A percentile compares a stretch with the other conserved stretches of the same genome.
Conservation (phyloP, 139 green algal species). For the Klebsormidium nitens region DNA sequence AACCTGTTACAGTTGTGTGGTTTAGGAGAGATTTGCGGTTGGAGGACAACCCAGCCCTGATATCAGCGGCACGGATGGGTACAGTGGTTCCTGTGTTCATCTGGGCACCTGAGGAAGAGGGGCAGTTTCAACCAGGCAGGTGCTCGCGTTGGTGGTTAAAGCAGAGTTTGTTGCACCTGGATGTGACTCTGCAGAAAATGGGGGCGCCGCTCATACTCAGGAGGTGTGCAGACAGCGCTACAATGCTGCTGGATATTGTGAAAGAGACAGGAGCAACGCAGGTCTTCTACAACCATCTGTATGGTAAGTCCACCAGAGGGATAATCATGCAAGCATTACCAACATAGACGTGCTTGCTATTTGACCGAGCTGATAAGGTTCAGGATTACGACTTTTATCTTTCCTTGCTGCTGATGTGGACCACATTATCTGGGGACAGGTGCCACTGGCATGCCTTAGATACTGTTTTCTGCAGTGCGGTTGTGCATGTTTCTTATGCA, state of each 20-base stretch:
- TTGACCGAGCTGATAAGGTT: too few relatives aligned
- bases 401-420: too few relatives aligned
- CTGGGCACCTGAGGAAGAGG: slow-evolving; percentile 87
- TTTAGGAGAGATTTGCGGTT: slow-evolving; percentile 32
- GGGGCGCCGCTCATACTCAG: slow-evolving; percentile 64
- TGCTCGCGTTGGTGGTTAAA: slow-evolving; percentile 47
- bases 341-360: too few relatives aligned
- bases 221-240: slow-evolving; percentile 47
- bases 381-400: too few relatives aligned
- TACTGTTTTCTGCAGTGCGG: too few relatives aligned
- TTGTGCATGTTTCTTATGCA: too few relatives aligned
- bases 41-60: slow-evolving; percentile 42
- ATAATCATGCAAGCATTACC: too few relatives aligned
- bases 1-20: slow-evolving; percentile 41
- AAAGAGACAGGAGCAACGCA: slow-evolving; percentile 51
- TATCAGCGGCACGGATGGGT: slow-evolving; percentile 19
- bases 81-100: slow-evolving; percentile 73
- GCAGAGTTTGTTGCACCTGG: slow-evolving; percentile 50
- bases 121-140: slow-evolving; percentile 83
- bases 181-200: slow-evolving; percentile 55
- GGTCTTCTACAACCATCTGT: slow-evolving; percentile 92
- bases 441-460: too few relatives aligned
- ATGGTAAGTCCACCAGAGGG: slow-evolving; percentile 45
- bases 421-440: too few relatives aligned
- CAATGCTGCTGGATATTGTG: slow-evolving; percentile 54